Percentiles rank a stretch among this genome's conserved stretches.
These are phyloP conservation scores for Coniochaeta sp. DNA, from an alignment of 2,329 filamentous ascomycete genomes.

Conservation along the genomic window DNA sequence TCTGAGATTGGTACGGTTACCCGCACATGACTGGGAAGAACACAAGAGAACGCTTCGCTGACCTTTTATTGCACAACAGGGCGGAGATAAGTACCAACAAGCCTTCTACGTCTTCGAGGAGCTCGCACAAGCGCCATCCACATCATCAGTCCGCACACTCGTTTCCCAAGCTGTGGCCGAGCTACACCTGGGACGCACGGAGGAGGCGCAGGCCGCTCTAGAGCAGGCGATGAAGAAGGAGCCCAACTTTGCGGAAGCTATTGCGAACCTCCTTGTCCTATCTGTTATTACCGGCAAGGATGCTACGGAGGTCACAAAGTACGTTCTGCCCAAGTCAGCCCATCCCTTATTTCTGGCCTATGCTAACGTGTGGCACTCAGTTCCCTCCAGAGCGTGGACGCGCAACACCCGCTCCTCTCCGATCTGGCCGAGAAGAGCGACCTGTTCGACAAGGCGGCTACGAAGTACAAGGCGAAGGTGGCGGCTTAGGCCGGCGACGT, in stretches of 20 bases:
- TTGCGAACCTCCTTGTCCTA: constrained; percentile 79
- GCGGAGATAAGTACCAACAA: constrained; percentile 92
- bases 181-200: constrained; percentile 78
- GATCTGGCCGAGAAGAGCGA: constrained; percentile 80
- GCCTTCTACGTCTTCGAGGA: constrained; percentile 98
- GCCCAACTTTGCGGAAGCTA: constrained; percentile 61
- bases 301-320: constrained; percentile 54
- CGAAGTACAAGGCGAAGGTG: constrained; percentile 83
- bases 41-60: constrained; percentile 5
- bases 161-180: constrained; percentile 88
- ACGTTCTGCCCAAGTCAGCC: too few species aligned
- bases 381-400: constrained; percentile 49
- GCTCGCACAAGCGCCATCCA: constrained; percentile 78
- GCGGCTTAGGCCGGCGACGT: constrained; percentile 32
- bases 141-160: constrained; percentile 67
- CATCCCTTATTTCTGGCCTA: background rate
- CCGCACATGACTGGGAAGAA: too few species aligned
- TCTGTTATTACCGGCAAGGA: constrained; percentile 72
- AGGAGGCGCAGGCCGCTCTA: constrained; percentile 82
- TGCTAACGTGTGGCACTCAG: constrained; percentile 27
- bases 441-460: constrained; percentile 79
- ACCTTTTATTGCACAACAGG: constrained; percentile 41
- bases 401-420: constrained; percentile 62
- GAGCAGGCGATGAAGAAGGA: constrained; percentile 73
- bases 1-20: constrained; percentile 63